These are phyloP conservation scores for Teunomyces stri DNA, from an alignment of 805 yeast genomes.

Conservation along the genomic window DNA sequence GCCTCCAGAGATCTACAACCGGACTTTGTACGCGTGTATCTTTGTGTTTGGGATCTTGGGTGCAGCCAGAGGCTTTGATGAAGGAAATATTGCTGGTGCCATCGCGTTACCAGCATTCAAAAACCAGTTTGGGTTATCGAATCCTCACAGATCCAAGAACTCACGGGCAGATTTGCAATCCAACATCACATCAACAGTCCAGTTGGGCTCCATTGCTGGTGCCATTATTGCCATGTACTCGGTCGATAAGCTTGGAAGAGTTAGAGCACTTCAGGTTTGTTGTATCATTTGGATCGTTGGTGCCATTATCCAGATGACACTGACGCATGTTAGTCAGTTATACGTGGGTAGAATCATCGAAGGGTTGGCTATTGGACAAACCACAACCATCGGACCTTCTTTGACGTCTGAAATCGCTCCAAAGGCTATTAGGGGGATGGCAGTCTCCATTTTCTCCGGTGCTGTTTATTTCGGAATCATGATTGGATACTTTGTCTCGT, in stretches of 20 bases:
- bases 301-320: conserved; percentile 17
- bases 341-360: conserved; percentile 24
- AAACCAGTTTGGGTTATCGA: conserved; percentile 16
- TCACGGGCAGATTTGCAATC: conserved; percentile 20
- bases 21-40: conserved; percentile 18
- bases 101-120: conserved; percentile 18
- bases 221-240: conserved; percentile 23
- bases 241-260: conserved; percentile 21
- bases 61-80: conserved; percentile 24
- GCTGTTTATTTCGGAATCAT: conserved; percentile 24
- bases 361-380: conserved; percentile 24
- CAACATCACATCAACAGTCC: conserved; percentile 25
- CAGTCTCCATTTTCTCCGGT: conserved; percentile 22
- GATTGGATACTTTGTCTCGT: conserved; percentile 30
- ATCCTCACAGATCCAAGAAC: conserved; percentile 12
- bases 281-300: conserved; percentile 20
- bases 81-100: conserved; percentile 21
- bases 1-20: conserved; percentile 21
- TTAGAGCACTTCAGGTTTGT: conserved; percentile 19
- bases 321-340: conserved; percentile 18
- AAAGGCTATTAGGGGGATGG: conserved; percentile 20
- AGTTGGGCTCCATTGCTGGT: conserved; percentile 22
- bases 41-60: conserved; percentile 23
- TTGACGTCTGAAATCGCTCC: conserved; percentile 23
- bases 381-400: conserved; percentile 24